Conservation (phyloP, 2,329 filamentous ascomycete species). For the Thelonectria olida region DNA sequence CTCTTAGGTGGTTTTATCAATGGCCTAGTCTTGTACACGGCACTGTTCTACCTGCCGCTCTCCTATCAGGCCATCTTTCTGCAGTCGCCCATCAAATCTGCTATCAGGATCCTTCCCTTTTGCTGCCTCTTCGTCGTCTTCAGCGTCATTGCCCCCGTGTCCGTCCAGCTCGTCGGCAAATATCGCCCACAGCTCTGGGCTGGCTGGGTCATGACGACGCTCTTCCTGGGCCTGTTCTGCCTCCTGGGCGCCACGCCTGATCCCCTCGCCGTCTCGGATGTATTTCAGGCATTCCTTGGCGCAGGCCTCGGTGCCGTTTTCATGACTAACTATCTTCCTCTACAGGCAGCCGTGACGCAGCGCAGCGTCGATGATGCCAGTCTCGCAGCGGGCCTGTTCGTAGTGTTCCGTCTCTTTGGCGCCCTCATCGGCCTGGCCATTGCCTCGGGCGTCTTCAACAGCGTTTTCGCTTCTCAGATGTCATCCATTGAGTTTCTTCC, state of each 20-base stretch:
- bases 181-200: not conserved
- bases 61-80: slow-evolving; percentile 45
- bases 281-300: too few species aligned
- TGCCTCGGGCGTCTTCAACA: slow-evolving; percentile 46
- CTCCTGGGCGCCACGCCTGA: slow-evolving; percentile 19
- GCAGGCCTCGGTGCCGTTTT: slow-evolving; percentile 38
- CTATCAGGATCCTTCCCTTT: slow-evolving; percentile 2
- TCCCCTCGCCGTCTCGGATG: slow-evolving; percentile 32
- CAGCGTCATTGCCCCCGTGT: not conserved
- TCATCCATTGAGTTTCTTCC: too few species aligned
- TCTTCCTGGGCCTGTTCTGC: slow-evolving; percentile 7
- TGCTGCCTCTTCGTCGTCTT: slow-evolving; percentile 6
- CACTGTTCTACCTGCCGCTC: slow-evolving; percentile 45
- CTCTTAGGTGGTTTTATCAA: slow-evolving; percentile 42
- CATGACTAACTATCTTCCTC: slow-evolving; percentile 35
- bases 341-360: slow-evolving; percentile 46
- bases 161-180: not conserved
- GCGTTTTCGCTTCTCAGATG: slow-evolving; percentile 30
- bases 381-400: slow-evolving; percentile 45
- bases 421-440: slow-evolving; percentile 48
- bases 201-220: slow-evolving; percentile 3
- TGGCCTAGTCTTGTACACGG: slow-evolving; percentile 41
- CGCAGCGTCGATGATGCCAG: slow-evolving; percentile 47
- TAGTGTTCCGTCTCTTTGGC: slow-evolving; percentile 48
- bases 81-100: not conserved